These are phyloP conservation scores for Septoria linicola DNA, from an alignment of 2,329 filamentous ascomycete species.

Conservation along the genomic window DNA sequence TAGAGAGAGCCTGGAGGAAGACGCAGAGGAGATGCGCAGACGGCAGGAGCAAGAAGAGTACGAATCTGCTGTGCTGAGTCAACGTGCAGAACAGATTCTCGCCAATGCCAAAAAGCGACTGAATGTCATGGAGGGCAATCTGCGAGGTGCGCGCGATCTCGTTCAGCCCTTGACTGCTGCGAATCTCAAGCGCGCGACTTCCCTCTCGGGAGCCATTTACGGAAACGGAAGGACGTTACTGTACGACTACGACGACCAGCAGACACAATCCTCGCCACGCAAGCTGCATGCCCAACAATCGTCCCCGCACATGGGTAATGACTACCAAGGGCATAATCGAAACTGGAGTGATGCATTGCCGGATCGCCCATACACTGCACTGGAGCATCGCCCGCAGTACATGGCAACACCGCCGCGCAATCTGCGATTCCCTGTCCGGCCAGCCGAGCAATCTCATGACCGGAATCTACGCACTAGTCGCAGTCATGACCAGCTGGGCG, in stretches of 20 bases:
- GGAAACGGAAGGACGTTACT: conserved; percentile 22
- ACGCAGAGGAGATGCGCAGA: conserved; percentile 31
- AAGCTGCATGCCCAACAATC: conserved; percentile 33
- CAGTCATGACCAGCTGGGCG: conserved; percentile 26
- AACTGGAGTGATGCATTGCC: conserved; percentile 60
- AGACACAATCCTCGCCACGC: conserved; percentile 21
- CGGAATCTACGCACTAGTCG: conserved; percentile 16
- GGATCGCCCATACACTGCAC: conserved; percentile 33
- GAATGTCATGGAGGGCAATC: conserved; percentile 90
- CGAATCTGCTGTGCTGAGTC: conserved; percentile 73
- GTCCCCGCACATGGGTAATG: conserved; percentile 32
- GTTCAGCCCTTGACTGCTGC: conserved; percentile 40
- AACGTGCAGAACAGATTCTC: conserved; percentile 83
- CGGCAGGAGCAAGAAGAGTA: conserved; percentile 54
- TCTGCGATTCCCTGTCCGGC: conserved; percentile 4
- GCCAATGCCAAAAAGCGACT: conserved; percentile 88
- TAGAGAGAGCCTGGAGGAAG: conserved; percentile 21
- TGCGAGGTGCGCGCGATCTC: conserved; percentile 67
- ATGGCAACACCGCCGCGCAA: conserved; percentile 6
- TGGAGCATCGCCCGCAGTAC: conserved; percentile 21
- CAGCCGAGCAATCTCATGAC: conserved; percentile 17
- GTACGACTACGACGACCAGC: conserved; percentile 26
- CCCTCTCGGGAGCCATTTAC: conserved; percentile 27
- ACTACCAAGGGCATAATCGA: conserved; percentile 53
- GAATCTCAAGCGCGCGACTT: conserved; percentile 41